Evolutionary conservation across 768 basidiomycete species (phyloP), one percentile per base, ranked within the genome.

Genomic region (Lactarius hatsudake): DNA sequence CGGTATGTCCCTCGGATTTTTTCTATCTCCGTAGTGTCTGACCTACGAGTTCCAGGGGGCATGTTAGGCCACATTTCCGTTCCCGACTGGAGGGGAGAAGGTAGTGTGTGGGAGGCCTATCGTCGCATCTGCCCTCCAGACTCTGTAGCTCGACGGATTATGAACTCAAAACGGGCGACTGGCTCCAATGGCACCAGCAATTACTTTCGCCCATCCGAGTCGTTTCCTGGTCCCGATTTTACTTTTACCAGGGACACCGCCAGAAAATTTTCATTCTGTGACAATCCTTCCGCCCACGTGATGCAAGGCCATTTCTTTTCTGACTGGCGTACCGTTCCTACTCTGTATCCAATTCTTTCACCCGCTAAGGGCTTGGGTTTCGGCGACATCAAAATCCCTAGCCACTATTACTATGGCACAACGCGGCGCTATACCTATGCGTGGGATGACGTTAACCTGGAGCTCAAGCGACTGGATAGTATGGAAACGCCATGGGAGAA

Each of bases 291-390:
- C 78, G 88, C 90, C 23, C 94, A 90, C 71, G 88, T 91, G 73
- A 83, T 84, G 34, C 97, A 98, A 74, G 95, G 96, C 13, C 95
- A 94, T 77, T 98, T 97, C 78, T 98, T 97, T 84, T 93, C 93
- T 20, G 96, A 99, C 77, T 97, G 94, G 92, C 82, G 96, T 26
- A 91, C 90, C 0, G 88, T 98, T 65, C 86, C 91, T 13, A 86
- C 86, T 1, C 81, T 96, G n/a, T 96, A 93, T 76, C 97, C 97
- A 8, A 86, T 99, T 34, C 91, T 99, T 78, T 95, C 94, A 2
- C 95, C 96, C 2, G 92, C 94, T 0, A 94, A 91, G 73, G 88
- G 90, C 0, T 80, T 81, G 48, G 94, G 97, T 0, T 98, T 90
- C 75, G 79, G 87, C 69, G 97, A 98, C 74, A 92, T 99, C 71